Base-by-base conservation (phyloP, 306 rosid genomes). In the Comarum palustre region DNA sequence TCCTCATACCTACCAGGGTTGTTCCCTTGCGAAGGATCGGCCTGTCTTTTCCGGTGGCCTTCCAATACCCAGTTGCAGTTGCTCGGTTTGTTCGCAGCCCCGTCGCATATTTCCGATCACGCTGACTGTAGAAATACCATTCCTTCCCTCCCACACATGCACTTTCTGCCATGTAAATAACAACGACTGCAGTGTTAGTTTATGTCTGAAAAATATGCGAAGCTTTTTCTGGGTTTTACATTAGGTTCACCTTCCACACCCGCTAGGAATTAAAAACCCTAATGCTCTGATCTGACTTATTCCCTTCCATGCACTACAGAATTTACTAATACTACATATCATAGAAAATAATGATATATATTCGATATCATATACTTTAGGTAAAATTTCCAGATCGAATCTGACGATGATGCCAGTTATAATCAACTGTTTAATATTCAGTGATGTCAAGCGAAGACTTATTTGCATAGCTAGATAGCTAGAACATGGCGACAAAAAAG, bases 91-190 rank as follows among this genome's bases (percentile, higher is more conserved):
- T 93, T 36, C 98, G 76, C 0, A 88, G 75, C 5, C 98, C 98
- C 1, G 96, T 93, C 19, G 98, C 96, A 34, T 93, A 93, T 71
- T 93, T 93, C 0, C 96, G 76, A 52, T 93, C 98, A 69, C 98
- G 73, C 48, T 83, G 95, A 15, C 92, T 90, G 71, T 88, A 93
- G 77, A 93, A 93, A 76, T 90, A 93, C 98, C 93, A 93, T 36
- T 93, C 96, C 47, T 88, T 90, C n/a, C 96, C 90, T 79, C 96
- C 98, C 68, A 93, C 98, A 73, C 98, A 84, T 46, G 96, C 96
- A 57, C 64, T 81, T 61, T 80, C 98, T 93, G 47, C 54, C 27
- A 65, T 17, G 34, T 4, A 14, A 13, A 27, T 6, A 29, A 58
- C 32, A 58, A 58, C 4, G 32, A 13, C n/a, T n/a, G n/a, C 4